These are phyloP conservation scores for Moringa oleifera DNA, from an alignment of 345 rosid genomes.

Conservation along the genomic window DNA sequence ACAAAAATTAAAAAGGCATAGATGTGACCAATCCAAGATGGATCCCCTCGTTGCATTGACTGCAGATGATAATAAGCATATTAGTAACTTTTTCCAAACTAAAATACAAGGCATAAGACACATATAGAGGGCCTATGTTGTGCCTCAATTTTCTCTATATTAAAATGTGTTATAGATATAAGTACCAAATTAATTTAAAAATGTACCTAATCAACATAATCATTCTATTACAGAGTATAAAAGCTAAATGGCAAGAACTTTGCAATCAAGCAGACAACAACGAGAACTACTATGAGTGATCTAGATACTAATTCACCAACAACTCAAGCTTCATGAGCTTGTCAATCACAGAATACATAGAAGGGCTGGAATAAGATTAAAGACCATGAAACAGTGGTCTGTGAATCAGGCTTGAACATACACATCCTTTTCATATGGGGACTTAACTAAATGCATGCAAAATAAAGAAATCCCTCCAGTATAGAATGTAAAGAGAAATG, in stretches of 20 bases:
- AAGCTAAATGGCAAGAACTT: background rate
- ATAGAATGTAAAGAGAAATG: background rate
- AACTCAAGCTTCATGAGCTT: background rate
- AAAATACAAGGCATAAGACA: background rate
- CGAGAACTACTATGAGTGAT: background rate
- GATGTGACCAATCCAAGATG: constrained; percentile 79
- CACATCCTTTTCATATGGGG: background rate
- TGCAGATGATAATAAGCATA: constrained; percentile 31
- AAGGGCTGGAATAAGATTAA: background rate
- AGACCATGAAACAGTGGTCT: background rate
- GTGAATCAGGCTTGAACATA: background rate
- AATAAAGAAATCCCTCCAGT: too few relatives aligned
- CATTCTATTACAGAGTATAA: too few relatives aligned
- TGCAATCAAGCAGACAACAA: too few relatives aligned
- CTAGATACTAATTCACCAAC: background rate
- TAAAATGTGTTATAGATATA: too few relatives aligned
- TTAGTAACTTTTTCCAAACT: too few relatives aligned
- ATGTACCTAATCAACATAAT: too few relatives aligned
- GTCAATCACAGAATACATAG: background rate
- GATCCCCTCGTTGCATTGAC: constrained; percentile 94
- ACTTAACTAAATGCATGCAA: background rate
- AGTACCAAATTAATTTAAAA: background rate
- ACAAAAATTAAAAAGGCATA: constrained; percentile 78
- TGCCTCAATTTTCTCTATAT: background rate
- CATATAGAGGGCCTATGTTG: background rate